phyloP scores from a whole-genome alignment of 2,329 filamentous ascomycete genomes.

The Saccharata proteae region DNA sequence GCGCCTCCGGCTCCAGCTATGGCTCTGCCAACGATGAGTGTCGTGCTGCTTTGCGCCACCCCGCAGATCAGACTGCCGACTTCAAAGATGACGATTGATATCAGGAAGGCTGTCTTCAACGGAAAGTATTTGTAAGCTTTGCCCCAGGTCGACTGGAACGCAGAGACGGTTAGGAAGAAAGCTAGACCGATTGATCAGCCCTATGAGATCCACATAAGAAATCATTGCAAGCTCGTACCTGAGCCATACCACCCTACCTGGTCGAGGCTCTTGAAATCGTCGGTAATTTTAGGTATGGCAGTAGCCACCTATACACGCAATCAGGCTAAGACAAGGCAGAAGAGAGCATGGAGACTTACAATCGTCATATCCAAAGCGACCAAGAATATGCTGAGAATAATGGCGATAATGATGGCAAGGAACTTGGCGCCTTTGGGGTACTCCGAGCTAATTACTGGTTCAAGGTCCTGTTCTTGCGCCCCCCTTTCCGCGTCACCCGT shows the following conservation, averaged over 20 bases:
- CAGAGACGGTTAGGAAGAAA: slow-evolving; percentile 32
- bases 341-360: slow-evolving; percentile 8
- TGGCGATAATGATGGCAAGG: slow-evolving; percentile 15
- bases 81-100: slow-evolving; percentile 35
- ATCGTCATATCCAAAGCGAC: slow-evolving; percentile 14
- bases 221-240: no score
- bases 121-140: slow-evolving; percentile 35
- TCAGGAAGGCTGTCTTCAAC: slow-evolving; percentile 25
- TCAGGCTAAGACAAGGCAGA: no score
- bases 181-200: slow-evolving; percentile 11
- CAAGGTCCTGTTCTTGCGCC: slow-evolving; percentile 4
- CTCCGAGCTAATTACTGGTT: slow-evolving; percentile 7
- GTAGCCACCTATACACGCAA: slow-evolving; percentile 13
- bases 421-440: slow-evolving; percentile 16
- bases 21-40: slow-evolving; percentile 29
- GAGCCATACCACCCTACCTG: slow-evolving; percentile 17
- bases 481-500: slow-evolving; percentile 4
- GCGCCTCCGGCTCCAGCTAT: slow-evolving; percentile 29
- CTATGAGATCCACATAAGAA: no score
- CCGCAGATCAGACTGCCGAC: slow-evolving; percentile 44
- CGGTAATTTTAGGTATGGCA: slow-evolving; percentile 18
- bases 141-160: slow-evolving; percentile 34
- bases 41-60: slow-evolving; percentile 22
- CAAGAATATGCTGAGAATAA: slow-evolving; percentile 19
- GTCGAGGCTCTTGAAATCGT: slow-evolving; percentile 14